A percentile compares a stretch with the other conserved stretches of the same genome.
phyloP scores from a whole-genome alignment of 2,329 filamentous ascomycete species.

The Fusarium transvaalense region DNA sequence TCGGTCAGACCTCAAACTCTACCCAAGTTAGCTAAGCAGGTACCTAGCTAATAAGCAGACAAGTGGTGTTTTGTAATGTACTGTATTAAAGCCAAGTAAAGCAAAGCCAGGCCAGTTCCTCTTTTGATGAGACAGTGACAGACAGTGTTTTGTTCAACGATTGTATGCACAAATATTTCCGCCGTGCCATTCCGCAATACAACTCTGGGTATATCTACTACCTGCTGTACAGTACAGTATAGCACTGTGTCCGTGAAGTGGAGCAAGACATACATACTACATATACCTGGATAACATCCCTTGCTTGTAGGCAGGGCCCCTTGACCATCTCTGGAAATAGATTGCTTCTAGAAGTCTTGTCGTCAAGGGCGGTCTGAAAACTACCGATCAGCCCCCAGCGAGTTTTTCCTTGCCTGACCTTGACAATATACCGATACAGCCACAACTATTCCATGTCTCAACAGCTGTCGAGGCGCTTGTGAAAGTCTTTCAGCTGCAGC shows the following conservation, averaged over 20 bases:
- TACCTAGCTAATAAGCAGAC: too few species aligned
- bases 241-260: neutral
- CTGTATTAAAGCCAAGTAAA: too few species aligned
- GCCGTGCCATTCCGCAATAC: conserved; percentile 7
- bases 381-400: conserved; percentile 1
- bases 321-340: conserved; percentile 7
- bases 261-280: neutral
- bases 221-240: neutral
- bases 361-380: conserved; percentile 7
- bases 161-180: conserved; percentile 9
- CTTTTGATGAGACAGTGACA: neutral
- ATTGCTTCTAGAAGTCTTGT: conserved; percentile 28
- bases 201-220: neutral
- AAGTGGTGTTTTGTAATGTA: neutral
- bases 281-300: neutral
- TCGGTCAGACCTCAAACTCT: conserved; percentile 23
- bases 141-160: neutral
- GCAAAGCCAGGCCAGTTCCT: neutral
- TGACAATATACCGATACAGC: conserved; percentile 1
- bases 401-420: neutral
- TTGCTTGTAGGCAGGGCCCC: neutral
- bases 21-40: neutral
- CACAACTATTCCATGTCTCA: conserved; percentile 10
- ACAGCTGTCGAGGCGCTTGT: conserved; percentile 3
- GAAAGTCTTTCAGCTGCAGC: conserved; percentile 18